phyloP scores from a whole-genome alignment of 345 rosid species.

The Aquilaria malaccensis region DNA sequence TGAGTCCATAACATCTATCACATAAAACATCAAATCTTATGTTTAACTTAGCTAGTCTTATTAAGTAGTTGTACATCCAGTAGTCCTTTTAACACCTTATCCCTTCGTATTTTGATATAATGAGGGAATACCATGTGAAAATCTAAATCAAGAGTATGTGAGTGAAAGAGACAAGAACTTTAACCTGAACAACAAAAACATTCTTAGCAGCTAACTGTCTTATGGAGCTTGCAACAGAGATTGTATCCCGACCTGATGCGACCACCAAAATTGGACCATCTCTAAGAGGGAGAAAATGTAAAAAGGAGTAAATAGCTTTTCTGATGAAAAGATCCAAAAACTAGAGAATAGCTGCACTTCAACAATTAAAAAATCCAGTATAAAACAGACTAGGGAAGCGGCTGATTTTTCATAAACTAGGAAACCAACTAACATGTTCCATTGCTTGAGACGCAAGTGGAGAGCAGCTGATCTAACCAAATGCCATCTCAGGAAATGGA shows the following conservation, averaged over 20 bases:
- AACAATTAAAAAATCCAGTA: background rate
- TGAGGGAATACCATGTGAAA: background rate
- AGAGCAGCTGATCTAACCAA: background rate
- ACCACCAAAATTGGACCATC: slow-evolving; percentile 82
- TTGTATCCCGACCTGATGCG: slow-evolving; percentile 87
- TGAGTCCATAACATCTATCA: background rate
- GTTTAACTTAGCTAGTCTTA: too few species aligned
- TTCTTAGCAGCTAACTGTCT: slow-evolving; percentile 65
- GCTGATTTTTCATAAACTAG: too few species aligned
- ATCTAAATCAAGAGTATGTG: background rate
- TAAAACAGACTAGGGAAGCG: background rate
- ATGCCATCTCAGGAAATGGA: background rate
- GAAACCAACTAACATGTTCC: too few species aligned
- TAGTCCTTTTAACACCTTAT: background rate
- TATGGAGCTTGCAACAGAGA: slow-evolving; percentile 67
- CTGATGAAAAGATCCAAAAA: slow-evolving; percentile 1
- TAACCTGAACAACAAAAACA: slow-evolving; percentile 89
- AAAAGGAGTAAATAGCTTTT: background rate
- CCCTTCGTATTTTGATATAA: background rate
- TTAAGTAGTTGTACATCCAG: too few species aligned
- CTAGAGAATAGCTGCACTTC: slow-evolving; percentile 3
- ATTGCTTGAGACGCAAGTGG: too few species aligned
- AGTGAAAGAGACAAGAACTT: slow-evolving; percentile 5
- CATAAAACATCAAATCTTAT: background rate
- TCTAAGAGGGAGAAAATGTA: slow-evolving; percentile 25